A percentile compares a stretch with the other conserved stretches of the same genome.
phyloP scores from a whole-genome alignment of 345 rosid genomes.

The Boechera stricta region DNA sequence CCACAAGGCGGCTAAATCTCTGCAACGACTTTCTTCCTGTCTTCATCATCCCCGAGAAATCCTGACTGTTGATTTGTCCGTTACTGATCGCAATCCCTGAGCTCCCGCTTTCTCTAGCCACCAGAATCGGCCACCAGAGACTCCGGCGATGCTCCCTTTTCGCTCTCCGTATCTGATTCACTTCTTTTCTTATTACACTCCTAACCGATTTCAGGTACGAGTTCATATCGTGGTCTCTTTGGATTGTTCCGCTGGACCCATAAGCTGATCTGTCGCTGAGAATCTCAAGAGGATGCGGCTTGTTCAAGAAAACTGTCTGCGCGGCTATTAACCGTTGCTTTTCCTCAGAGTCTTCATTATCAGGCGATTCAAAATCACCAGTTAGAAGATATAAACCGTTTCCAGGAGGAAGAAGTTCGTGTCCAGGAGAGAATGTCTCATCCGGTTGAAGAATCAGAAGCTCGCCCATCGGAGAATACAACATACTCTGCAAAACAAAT shows the following conservation, averaged over 20 bases:
- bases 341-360: constrained; percentile 51
- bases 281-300: constrained; percentile 91
- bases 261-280: constrained; percentile 77
- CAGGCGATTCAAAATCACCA: constrained; percentile 46
- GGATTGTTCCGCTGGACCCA: constrained; percentile 77
- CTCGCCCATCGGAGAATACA: constrained; percentile 90
- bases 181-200: constrained; percentile 67
- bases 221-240: constrained; percentile 84
- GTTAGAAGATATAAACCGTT: constrained; percentile 68
- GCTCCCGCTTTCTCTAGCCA: constrained; percentile 42
- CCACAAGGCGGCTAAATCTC: constrained; percentile 68
- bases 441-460: constrained; percentile 86
- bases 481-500: constrained; percentile 54
- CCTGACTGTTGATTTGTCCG: constrained; percentile 49
- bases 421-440: constrained; percentile 76
- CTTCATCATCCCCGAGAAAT: constrained; percentile 66
- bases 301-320: constrained; percentile 63
- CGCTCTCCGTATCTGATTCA: constrained; percentile 59
- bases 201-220: constrained; percentile 70
- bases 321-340: constrained; percentile 61
- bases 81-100: constrained; percentile 46
- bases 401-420: constrained; percentile 80
- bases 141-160: constrained; percentile 62
- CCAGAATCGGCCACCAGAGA: constrained; percentile 70
- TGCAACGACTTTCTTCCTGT: constrained; percentile 69